Base-by-base conservation (phyloP, 495 filamentous ascomycete species). In the Aspergillus funiculosus region DNA sequence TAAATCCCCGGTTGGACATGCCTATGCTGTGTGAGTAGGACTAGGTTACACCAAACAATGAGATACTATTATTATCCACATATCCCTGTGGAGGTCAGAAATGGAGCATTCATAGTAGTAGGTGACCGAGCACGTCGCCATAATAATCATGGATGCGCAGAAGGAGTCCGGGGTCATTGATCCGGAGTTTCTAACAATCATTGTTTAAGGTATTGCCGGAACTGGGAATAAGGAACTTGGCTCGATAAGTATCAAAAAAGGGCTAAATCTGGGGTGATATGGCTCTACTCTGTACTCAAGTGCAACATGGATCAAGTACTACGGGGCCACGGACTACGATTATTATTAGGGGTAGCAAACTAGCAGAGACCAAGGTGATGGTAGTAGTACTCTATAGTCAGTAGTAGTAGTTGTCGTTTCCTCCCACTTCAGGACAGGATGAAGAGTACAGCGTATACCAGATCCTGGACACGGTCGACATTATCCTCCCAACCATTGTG, bases 381-480 rank as follows among this genome's bases (percentile, higher is more conserved):
- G 17, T 38, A 7, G 20, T 37, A 34, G 28, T 29, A 24, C 28
- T 24, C 14, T 6, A 37, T 32, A 36, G 35, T 17, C 32, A 24
- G 34, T 28, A 9, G 35, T 46, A 35, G 39, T 43, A 27, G 40
- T 40, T 32, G 37, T 43, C 42, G 20, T 39, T 47, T 43, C 39
- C 39, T 38, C 21, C 45, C 34, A 36, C 13, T 28, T 38, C 31
- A 35, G 48, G 25, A 53, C 53, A 58, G 55, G 52, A 58, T 58
- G 55, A 22, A 54, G 51, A 52, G 48, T 58, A 58, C 55, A 31
- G 48, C 52, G 55, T 58, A 58, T 46, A 58, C 52, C 42, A 50
- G 42, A 58, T 58, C 55, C 51, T 58, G 55, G 50, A 53, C 40
- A 48, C 30, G 42, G 31, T 48, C 32, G 40, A 46, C 28, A 42